Percentiles rank a stretch among this genome's conserved stretches.
These are phyloP conservation scores for Rhododendron ovatum DNA, from an alignment of 148 eudicot species.

Conservation along the genomic window DNA sequence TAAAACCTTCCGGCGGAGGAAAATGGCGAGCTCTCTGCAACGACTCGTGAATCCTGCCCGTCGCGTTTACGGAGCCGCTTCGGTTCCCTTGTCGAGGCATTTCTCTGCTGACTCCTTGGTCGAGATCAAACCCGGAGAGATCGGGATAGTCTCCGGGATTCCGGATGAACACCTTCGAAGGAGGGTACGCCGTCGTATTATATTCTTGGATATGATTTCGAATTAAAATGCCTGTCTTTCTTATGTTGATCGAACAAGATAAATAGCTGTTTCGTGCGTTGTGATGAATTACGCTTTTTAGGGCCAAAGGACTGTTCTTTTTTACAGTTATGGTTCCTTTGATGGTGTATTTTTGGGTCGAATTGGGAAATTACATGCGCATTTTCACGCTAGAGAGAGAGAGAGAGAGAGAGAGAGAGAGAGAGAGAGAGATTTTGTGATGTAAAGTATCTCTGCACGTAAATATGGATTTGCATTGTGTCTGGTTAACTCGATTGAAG, in stretches of 20 bases:
- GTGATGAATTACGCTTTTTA: not conserved
- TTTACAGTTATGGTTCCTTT: not conserved
- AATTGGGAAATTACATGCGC: not conserved
- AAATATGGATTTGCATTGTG: too few relatives aligned
- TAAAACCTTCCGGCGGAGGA: not conserved
- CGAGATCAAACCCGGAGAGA: slow-evolving; percentile 58
- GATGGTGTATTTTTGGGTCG: not conserved
- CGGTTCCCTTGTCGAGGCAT: slow-evolving; percentile 26
- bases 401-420: not conserved
- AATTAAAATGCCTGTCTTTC: not conserved
- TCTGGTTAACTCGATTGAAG: not conserved
- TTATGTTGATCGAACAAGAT: not conserved
- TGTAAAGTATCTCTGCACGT: too few relatives aligned
- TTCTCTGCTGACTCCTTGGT: slow-evolving; percentile 61
- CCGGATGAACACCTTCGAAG: slow-evolving; percentile 71
- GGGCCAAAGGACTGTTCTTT: not conserved
- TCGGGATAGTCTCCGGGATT: slow-evolving; percentile 73
- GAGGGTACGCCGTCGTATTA: slow-evolving; percentile 28
- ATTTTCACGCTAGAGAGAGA: not conserved
- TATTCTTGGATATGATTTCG: not conserved
- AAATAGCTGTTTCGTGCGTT: not conserved
- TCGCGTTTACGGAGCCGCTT: slow-evolving; percentile 27
- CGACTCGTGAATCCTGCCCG: slow-evolving; percentile 40
- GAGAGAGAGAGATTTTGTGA: not conserved
- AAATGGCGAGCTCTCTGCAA: slow-evolving; percentile 66